Evolutionary conservation across 345 rosid species (phyloP).

Genomic region (Linum lewisii): DNA sequence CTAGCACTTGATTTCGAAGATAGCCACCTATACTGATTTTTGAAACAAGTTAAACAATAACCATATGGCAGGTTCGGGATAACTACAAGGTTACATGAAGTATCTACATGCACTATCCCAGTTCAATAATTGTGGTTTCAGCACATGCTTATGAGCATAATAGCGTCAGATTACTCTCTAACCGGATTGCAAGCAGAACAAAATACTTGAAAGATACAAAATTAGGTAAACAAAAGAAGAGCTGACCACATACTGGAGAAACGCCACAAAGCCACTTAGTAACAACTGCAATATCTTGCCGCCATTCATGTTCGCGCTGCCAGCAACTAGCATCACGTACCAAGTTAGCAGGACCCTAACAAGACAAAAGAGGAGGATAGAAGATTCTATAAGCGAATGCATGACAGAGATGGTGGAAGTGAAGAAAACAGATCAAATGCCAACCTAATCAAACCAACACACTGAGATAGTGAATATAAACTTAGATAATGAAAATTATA

Average conservation of each 20-base stretch:
- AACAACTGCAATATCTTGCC: conserved; percentile 94
- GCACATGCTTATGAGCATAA: neutral
- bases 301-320: conserved; percentile 98
- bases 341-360: conserved; percentile 74
- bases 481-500: too few relatives aligned
- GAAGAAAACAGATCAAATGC: neutral
- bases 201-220: neutral
- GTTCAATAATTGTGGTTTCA: neutral
- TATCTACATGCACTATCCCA: neutral
- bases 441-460: neutral
- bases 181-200: neutral
- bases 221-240: conserved; percentile 10
- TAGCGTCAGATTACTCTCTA: neutral
- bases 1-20: conserved; percentile 70
- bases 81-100: neutral
- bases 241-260: conserved; percentile 62
- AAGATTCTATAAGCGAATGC: neutral
- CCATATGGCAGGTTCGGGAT: conserved; percentile 8
- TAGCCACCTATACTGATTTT: conserved; percentile 97
- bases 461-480: neutral
- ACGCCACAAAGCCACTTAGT: conserved; percentile 94
- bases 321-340: conserved; percentile 90
- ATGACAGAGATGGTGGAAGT: neutral
- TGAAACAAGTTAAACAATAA: conserved; percentile 20
- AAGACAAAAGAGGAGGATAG: conserved; percentile 12